Evolutionary conservation across 1,284 basidiomycete genomes (phyloP).

Genomic region (Puccinia brachypodii): DNA sequence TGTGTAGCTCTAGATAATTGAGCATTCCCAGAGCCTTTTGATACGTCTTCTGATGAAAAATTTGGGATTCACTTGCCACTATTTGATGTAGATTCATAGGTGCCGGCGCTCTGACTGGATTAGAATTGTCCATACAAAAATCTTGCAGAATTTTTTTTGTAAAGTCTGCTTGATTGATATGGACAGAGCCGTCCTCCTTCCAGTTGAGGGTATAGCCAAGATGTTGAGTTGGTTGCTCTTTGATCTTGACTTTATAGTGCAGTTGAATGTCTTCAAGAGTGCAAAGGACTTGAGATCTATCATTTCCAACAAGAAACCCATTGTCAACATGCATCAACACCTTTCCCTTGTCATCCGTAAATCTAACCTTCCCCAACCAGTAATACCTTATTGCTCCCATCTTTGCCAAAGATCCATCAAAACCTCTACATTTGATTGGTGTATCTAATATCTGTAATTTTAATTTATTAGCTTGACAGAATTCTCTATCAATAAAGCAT

Average conservation of each 20-base stretch:
- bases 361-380: too few relatives aligned
- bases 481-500: not conserved
- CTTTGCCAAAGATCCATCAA: not conserved
- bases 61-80: not conserved
- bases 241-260: too few relatives aligned
- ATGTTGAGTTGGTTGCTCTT: not conserved
- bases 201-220: not conserved
- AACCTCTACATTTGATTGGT: not conserved
- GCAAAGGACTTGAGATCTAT: too few relatives aligned
- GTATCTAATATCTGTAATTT: not conserved
- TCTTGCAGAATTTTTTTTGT: not conserved
- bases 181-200: not conserved
- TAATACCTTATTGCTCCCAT: too few relatives aligned
- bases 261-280: too few relatives aligned
- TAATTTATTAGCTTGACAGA: not conserved
- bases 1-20: not conserved
- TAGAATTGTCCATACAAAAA: not conserved
- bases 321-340: too few relatives aligned
- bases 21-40: conserved; percentile 18
- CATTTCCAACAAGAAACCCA: too few relatives aligned
- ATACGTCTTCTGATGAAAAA: not conserved
- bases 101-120: not conserved
- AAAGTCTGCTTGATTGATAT: not conserved
- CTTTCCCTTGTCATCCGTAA: too few relatives aligned
- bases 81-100: not conserved